Conservation (phyloP, 441 rosid genomes). For the Macaranga tanarius region DNA sequence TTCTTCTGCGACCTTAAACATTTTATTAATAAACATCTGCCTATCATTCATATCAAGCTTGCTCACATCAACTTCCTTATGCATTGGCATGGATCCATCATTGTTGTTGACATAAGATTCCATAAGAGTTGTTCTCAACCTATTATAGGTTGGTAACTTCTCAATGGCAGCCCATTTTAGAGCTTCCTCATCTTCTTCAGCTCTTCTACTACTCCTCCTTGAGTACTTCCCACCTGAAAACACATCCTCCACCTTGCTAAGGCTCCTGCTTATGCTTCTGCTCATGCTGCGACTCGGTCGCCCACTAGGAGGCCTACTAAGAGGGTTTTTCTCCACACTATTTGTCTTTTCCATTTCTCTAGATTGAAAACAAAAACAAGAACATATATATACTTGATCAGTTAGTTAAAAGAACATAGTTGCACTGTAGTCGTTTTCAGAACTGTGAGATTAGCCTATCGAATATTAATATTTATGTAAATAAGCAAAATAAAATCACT, state of each 20-base stretch:
- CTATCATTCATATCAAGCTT: constrained; percentile 50
- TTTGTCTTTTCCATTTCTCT: constrained; percentile 20
- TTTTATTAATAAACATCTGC: constrained; percentile 24
- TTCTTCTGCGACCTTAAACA: constrained; percentile 66
- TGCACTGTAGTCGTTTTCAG: too few relatives aligned
- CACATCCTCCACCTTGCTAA: constrained; percentile 64
- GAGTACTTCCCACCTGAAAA: constrained; percentile 38
- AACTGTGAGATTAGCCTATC: too few relatives aligned
- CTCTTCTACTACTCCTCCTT: constrained; percentile 34
- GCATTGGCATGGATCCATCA: constrained; percentile 32
- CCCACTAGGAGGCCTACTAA: constrained; percentile 20
- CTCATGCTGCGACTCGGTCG: constrained; percentile 36
- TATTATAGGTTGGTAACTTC: constrained; percentile 67
- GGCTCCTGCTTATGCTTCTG: constrained; percentile 49
- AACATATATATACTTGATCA: not conserved
- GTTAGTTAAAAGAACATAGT: not conserved
- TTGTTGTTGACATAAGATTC: constrained; percentile 36
- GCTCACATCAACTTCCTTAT: constrained; percentile 55
- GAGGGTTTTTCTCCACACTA: constrained; percentile 17
- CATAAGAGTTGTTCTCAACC: constrained; percentile 69
- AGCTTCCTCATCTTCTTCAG: constrained; percentile 76
- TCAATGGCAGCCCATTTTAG: constrained; percentile 93
- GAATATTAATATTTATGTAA: too few relatives aligned
- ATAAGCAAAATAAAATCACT: not conserved
- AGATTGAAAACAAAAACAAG: not conserved